Evolutionary conservation across 2,329 filamentous ascomycete species (phyloP), one percentile per base, ranked within the genome.

Genomic region (Calonectria pseudoturangicola): DNA sequence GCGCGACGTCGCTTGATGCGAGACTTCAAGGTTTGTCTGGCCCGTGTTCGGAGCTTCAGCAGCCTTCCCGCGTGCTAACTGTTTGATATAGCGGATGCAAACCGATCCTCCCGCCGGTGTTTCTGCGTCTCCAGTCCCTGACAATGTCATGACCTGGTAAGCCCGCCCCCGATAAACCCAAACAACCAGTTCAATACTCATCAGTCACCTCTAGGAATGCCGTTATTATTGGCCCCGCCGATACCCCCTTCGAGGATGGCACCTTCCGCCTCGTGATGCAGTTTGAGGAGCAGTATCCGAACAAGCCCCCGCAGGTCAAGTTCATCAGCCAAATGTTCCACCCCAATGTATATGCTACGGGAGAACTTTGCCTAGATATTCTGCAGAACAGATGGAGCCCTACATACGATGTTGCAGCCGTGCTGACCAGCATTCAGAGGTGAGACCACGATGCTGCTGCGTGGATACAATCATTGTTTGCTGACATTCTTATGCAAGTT

Each of bases 291-390:
- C 96, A 98, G 82, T 99, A 99, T 81, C 97, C 97, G 36, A 99
- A 98, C 87, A 98, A 98, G 84, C 97, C 97, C 6, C 97, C 97
- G 0, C 94, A 95, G 41, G 97, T 98, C 86, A 98, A 98, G 83
- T 99, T 99, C 84, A 98, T 99, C 84, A 98, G 95, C 85, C 92
- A 97, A 84, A 99, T 99, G 97, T 99, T 99, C 85, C 97, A 99
- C 81, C 97, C 97, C 21, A 99, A 99, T 82, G 97, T 99, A 70
- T 99, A 99, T 83, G 96, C 94, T 66, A 98, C 96, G 0, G 97
- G 97, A 74, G 97, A 99, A 87, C 89, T 99, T 64, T 99, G 97
- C 82, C 87, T 99, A 77, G 97, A 99, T 82, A 99, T 99, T 78
- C 86, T 99, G 72, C 97, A 99, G 86, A 99, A 99, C 83, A 90